A percentile compares a stretch with the other conserved stretches of the same genome.
These are phyloP conservation scores for Boehmeria nivea DNA, from an alignment of 306 rosid genomes.

Conservation along the genomic window DNA sequence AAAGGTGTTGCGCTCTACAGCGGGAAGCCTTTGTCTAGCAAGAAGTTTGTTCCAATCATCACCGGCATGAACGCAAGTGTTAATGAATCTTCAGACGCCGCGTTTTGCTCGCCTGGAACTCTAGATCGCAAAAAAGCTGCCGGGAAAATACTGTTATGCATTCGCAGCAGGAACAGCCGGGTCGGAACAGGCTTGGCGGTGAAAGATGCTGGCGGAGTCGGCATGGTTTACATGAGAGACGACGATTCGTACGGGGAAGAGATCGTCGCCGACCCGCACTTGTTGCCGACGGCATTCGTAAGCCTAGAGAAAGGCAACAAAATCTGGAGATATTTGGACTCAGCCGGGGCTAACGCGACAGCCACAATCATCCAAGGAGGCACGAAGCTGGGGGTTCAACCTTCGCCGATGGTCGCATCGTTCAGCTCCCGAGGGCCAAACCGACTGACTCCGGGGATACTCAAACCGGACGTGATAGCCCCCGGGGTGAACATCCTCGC, in stretches of 20 bases:
- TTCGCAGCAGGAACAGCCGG: conserved; percentile 38
- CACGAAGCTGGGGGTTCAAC: conserved; percentile 50
- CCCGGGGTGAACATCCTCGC: conserved; percentile 77
- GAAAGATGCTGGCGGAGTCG: conserved; percentile 56
- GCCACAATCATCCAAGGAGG: conserved; percentile 35
- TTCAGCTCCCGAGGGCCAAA: conserved; percentile 91
- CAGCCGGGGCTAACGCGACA: conserved; percentile 36
- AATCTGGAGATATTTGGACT: conserved; percentile 37
- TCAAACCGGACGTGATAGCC: conserved; percentile 79
- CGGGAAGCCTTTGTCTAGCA: conserved; percentile 29
- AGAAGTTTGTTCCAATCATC: conserved; percentile 40
- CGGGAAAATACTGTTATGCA: conserved; percentile 69
- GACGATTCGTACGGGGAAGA: conserved; percentile 46
- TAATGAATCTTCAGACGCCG: conserved; percentile 21
- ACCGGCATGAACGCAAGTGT: conserved; percentile 40
- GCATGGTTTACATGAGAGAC: conserved; percentile 60
- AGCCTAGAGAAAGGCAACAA: conserved; percentile 47
- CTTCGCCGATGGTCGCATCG: conserved; percentile 65
- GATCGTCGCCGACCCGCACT: conserved; percentile 41
- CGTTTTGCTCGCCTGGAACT: conserved; percentile 29
- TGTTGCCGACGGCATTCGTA: conserved; percentile 49
- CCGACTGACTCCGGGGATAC: conserved; percentile 33
- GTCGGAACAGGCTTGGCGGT: conserved; percentile 42
- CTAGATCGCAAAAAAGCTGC: conserved; percentile 40
- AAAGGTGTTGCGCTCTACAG: conserved; percentile 47